A percentile compares a stretch with the other conserved stretches of the same genome.
Evolutionary conservation across 331 rosid species (phyloP).

Genomic region (Pyracantha coccinea): DNA sequence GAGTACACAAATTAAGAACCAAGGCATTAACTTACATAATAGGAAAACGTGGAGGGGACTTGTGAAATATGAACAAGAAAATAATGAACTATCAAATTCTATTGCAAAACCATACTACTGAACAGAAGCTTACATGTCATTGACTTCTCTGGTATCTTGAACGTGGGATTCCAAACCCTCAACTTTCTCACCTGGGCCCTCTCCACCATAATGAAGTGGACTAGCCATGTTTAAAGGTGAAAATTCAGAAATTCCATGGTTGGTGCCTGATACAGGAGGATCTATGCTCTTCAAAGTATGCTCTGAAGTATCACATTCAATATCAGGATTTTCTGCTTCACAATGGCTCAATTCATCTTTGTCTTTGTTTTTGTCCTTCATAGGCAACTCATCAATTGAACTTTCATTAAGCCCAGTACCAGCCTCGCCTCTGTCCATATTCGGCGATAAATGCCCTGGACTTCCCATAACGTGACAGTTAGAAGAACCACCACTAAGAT

Average conservation of each 20-base stretch:
- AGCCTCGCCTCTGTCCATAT: conserved; percentile 22
- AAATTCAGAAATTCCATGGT: conserved; percentile 5
- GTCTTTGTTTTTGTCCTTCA: conserved; percentile 20
- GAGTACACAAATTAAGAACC: background rate
- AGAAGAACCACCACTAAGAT: conserved; percentile 15
- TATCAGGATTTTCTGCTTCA: conserved; percentile 23
- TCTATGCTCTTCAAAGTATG: conserved; percentile 17
- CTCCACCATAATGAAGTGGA: conserved; percentile 17
- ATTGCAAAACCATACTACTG: background rate
- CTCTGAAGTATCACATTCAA: conserved; percentile 28
- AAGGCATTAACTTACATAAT: background rate
- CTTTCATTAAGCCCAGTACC: conserved; percentile 25
- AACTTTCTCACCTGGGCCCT: conserved; percentile 23
- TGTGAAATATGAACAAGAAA: background rate
- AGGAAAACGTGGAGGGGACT: background rate
- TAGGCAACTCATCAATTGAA: conserved; percentile 25
- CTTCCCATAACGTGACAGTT: conserved; percentile 23
- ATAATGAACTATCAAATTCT: background rate
- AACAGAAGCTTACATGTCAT: conserved; percentile 48
- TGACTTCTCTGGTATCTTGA: conserved; percentile 30
- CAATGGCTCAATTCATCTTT: conserved; percentile 11
- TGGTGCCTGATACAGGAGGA: conserved; percentile 18
- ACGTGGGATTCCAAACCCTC: conserved; percentile 27
- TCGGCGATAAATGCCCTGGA: conserved; percentile 17
- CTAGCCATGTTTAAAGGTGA: conserved; percentile 25